Base-by-base conservation (phyloP, 805 yeast genomes). In the Ogataea ramenticola region DNA sequence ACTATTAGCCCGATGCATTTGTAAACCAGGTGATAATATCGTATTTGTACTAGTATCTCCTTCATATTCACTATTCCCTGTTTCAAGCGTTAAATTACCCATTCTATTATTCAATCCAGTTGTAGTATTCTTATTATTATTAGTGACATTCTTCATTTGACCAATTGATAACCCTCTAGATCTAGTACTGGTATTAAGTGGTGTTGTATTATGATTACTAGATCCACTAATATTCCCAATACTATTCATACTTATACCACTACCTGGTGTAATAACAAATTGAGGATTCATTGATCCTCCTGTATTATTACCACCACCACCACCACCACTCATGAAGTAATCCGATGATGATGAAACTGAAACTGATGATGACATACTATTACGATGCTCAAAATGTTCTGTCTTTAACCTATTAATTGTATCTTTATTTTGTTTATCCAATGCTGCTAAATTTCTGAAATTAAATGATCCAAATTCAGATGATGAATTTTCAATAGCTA, bases 381-480 rank as follows among this genome's bases (percentile, higher is more conserved):
- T 57, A 19, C 67, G 45, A 52, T 77, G 80, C 50, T 80, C 86
- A 50, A 82, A 51, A 60, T 87, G 95, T 59, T 91, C 98, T 27
- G 73, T 82, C 56, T 89, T 86, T 57, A 93, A 74, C 49, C 96
- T 70, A 55, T 86, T 86, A 49, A 93, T 88, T 14, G 86, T 90
- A 64, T 90, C 97, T 57, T 87, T 88, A 58, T 93, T 93, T 9
- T 96, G 97, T 54, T 85, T 86, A 53, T 93, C 98, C 44, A 95
- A 72, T 6, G 93, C 93, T 4, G 91, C 82, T 49, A 93, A 66
- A 59, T 93, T 93, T 51, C 96, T 73, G 65, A 86, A 93, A 46
- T 86, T 82, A 62, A 93, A 93, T 4, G 93, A 82, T 0, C 99
- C 99, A 73, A 93, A 93, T 55, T 91, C 91, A 8, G 77, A 68